Evolutionary conservation across 352 stramenopile species (phyloP), one percentile per base, ranked within the genome.

Genomic region (Pythium guiyangense): DNA sequence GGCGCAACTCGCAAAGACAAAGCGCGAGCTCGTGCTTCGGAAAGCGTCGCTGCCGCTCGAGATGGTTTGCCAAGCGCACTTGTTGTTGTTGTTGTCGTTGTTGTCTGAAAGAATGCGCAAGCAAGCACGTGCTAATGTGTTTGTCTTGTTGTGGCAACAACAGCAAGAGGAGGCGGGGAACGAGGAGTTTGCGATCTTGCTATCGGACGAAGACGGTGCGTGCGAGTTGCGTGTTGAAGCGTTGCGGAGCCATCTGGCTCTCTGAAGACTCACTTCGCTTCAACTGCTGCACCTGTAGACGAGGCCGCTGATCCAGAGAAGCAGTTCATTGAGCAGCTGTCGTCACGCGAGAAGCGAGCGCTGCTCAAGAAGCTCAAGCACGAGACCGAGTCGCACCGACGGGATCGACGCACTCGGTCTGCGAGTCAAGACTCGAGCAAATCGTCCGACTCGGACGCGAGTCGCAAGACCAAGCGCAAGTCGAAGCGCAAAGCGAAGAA

Each of bases 161-260:
- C 51, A 73, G 63, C 63, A 81, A 43, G 60, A 71, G 11, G 60
- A 57, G 31, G 29, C 10, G 9, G 60, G 39, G 22, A 52, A 54
- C n/a, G 57, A 69, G 44, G 70, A 85, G 58, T 91, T 69, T 56
- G 70, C 81, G 52, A 90, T 93, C 40, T 53, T 93, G 43, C 66
- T 80, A 48, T 90, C 83, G 0, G 83, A 93, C 27, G 74, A 71
- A n/a, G 77, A 79, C 47, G 64, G 57, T 70, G 37, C 1, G 14
- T 14, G 4, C 31, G 34, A n/a, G 42, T 40, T 39, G 37, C 17
- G 17, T 37, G 10, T 37, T 22, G 44, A 34, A 34, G 46, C 6
- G 6, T 14, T 37, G 27, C 27, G 47, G 31, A 31, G 10, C 42
- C 18, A 25, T 50, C 20, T 44, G 15, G 39, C n/a, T 22, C 50